Evolutionary conservation across 129 eudicot species (phyloP), one percentile per base, ranked within the genome.

Genomic region (Logfia minima): DNA sequence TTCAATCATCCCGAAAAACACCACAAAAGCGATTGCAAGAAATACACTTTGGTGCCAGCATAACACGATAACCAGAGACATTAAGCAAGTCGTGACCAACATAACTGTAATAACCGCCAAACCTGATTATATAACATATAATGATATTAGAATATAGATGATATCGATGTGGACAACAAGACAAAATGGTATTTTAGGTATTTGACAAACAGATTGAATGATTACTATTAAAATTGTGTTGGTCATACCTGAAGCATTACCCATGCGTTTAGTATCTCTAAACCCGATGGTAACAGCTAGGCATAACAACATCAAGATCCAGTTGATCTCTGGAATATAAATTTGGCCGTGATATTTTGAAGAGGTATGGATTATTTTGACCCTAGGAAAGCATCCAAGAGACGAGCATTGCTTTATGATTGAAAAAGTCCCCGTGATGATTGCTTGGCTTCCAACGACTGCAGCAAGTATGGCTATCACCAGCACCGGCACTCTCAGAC

Each of bases 401-500:
- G 96, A 84, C 21, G 93, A 92, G 79, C 99, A 95, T 80, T 95
- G 99, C 66, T 95, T 95, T 41, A 95, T 95, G 37, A 95, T 95
- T 0, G 99, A 95, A 71, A 95, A 95, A 8, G 97, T 88, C 68
- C 99, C 99, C 0, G 99, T 92, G n/a, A 95, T 95, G 51, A 91
- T 89, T n/a, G 99, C 99, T 85, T 95, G 99, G 89, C 99, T 92
- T 68, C 97, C 99, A 26, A 95, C 97, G 1, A 95, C 99, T 21
- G 99, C 99, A 60, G 99, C 99, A 52, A 90, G 89, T 70, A 95
- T 83, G 77, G 99, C 99, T 75, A 92, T 88, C 75, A 84, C 87
- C 73, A 91, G 80, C 81, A 95, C 97, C 0, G 99, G 99, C 81
- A 90, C 83, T 80, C 94, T 85, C 67, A 95, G 63, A 43, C 39